phyloP scores from a whole-genome alignment of 306 rosid species.

The Sechiopsis laciniata region DNA sequence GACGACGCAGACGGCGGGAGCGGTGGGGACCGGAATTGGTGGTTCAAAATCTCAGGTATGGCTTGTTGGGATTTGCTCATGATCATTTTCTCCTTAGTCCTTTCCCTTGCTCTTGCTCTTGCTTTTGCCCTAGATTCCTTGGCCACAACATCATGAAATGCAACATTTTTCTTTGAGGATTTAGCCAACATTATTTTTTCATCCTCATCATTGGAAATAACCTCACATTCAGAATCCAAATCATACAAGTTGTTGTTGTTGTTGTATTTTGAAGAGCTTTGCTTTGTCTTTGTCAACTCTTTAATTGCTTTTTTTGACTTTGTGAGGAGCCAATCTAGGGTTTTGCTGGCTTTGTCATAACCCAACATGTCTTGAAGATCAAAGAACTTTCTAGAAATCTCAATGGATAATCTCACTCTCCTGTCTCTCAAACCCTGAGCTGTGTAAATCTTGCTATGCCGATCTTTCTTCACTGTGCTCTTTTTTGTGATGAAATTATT shows the following conservation, averaged over 20 bases:
- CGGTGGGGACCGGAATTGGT: conserved; percentile 4
- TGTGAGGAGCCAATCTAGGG: conserved; percentile 85
- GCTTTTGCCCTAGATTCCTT: conserved; percentile 73
- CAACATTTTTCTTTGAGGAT: conserved; percentile 20
- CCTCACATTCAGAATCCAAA: conserved; percentile 39
- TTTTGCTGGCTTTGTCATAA: conserved; percentile 86
- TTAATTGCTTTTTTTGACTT: conserved; percentile 67
- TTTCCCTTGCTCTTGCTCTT: conserved; percentile 81
- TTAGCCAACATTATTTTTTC: conserved; percentile 18
- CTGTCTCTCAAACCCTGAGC: conserved; percentile 86
- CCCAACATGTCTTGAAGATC: conserved; percentile 97
- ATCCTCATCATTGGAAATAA: conserved; percentile 24
- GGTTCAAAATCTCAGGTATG: conserved; percentile 5
- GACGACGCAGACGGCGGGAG: background rate
- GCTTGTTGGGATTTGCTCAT: conserved; percentile 21
- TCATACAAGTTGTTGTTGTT: conserved; percentile 12
- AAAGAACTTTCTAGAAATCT: conserved; percentile 77
- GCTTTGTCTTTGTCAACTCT: conserved; percentile 37
- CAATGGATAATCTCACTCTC: conserved; percentile 78
- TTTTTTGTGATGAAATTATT: conserved; percentile 23
- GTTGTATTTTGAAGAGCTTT: background rate
- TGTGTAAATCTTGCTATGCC: conserved; percentile 92
- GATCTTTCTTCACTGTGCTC: conserved; percentile 47
- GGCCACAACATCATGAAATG: conserved; percentile 24
- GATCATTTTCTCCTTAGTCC: conserved; percentile 48